phyloP scores from a whole-genome alignment of 2,329 filamentous ascomycete species.

The Fusarium illudens region DNA sequence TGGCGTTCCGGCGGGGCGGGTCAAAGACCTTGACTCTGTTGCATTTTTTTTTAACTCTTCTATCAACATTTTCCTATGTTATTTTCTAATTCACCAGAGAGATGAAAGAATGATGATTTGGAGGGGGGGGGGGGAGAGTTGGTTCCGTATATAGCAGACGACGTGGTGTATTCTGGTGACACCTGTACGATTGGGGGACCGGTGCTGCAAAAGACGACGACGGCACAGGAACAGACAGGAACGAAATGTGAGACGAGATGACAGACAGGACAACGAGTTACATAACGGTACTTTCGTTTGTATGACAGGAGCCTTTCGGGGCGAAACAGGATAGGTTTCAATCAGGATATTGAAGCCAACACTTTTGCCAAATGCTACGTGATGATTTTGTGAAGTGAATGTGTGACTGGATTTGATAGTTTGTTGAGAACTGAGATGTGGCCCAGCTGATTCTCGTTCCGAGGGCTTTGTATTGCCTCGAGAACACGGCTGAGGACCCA shows the following conservation, averaged over 20 bases:
- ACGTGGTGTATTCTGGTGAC: constrained; percentile 17
- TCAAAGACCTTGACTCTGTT: constrained; percentile 22
- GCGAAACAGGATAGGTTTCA: constrained; percentile 19
- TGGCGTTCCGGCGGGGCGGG: constrained; percentile 24
- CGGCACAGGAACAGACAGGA: neutral
- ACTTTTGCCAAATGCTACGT: neutral
- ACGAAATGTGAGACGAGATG: constrained; percentile 3
- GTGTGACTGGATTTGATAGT: neutral
- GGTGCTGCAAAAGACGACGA: constrained; percentile 20
- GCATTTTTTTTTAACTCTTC: constrained; percentile 1
- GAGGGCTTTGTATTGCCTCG: neutral
- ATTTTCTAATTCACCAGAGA: constrained; percentile 15
- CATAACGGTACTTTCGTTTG: constrained; percentile 36
- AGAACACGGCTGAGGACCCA: neutral
- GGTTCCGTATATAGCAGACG: constrained; percentile 18
- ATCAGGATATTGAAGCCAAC: constrained; percentile 21
- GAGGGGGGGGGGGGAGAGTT: no score
- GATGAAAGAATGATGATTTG: neutral
- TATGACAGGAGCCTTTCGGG: constrained; percentile 16
- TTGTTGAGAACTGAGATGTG: neutral
- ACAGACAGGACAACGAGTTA: constrained; percentile 24
- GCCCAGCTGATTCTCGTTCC: neutral
- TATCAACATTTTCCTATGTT: constrained; percentile 11
- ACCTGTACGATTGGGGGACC: constrained; percentile 12
- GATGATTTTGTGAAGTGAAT: neutral